A percentile compares a stretch with the other conserved stretches of the same genome.
Evolutionary conservation across 202 grass and related monocot species (phyloP).

Genomic region (Zoysia matrella): DNA sequence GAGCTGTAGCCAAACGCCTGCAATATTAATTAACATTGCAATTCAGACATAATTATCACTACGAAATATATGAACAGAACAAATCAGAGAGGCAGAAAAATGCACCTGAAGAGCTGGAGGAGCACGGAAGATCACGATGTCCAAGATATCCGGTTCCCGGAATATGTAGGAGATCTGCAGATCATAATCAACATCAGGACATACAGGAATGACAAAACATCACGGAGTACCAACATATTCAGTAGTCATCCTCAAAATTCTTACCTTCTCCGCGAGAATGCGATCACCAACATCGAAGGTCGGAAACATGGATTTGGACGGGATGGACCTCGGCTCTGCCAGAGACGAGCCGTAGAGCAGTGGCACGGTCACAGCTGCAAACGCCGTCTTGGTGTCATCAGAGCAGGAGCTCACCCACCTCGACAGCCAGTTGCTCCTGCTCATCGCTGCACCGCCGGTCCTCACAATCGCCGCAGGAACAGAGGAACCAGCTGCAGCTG

Average conservation of each 20-base stretch:
- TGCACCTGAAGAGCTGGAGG: conserved; percentile 69
- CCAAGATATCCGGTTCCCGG: conserved; percentile 84
- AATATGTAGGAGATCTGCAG: conserved; percentile 90
- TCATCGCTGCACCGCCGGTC: not conserved
- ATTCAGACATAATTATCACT: conserved; percentile 19
- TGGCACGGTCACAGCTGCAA: too few species aligned
- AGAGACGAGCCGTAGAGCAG: too few species aligned
- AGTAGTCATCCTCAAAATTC: not conserved
- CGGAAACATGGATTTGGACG: too few species aligned
- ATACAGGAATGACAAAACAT: not conserved
- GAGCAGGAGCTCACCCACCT: too few species aligned
- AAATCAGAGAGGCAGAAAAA: conserved; percentile 4
- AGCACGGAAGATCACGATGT: conserved; percentile 96
- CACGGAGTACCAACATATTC: not conserved
- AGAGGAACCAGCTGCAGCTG: conserved; percentile 8
- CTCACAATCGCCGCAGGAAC: conserved; percentile 30
- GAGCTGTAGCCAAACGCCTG: conserved; percentile 69
- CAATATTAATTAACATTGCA: conserved; percentile 13
- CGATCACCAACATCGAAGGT: too few species aligned
- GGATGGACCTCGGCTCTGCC: too few species aligned
- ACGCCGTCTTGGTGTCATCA: too few species aligned
- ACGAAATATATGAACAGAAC: not conserved
- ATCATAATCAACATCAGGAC: conserved; percentile 35
- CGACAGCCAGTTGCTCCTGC: too few species aligned
- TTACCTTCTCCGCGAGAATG: too few species aligned